Percentiles rank a stretch among this genome's conserved stretches.
phyloP scores from a whole-genome alignment of 805 yeast species.

The Ogataea corticis region DNA sequence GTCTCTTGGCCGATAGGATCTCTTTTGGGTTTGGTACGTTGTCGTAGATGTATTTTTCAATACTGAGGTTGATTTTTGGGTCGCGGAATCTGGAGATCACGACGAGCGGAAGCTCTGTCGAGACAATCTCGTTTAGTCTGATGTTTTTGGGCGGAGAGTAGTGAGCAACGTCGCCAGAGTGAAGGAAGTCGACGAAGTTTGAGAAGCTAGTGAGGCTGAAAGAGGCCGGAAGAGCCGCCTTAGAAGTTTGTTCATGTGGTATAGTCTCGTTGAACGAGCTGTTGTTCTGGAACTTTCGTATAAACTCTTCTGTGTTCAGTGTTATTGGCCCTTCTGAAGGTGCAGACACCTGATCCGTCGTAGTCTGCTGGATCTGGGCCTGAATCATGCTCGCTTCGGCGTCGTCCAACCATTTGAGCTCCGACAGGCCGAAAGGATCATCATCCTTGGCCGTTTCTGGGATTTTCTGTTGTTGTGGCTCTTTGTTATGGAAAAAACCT shows the following conservation, averaged over 20 bases:
- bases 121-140: constrained; percentile 16
- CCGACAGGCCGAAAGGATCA: constrained; percentile 29
- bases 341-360: background rate
- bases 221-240: constrained; percentile 1
- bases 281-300: constrained; percentile 14
- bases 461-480: constrained; percentile 2
- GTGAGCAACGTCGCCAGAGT: constrained; percentile 15
- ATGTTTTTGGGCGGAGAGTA: constrained; percentile 11
- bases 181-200: constrained; percentile 12
- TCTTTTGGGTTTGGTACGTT: constrained; percentile 50
- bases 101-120: constrained; percentile 44
- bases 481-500: constrained; percentile 25
- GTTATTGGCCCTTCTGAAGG: constrained; percentile 20
- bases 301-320: constrained; percentile 24
- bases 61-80: constrained; percentile 76
- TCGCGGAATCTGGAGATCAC: constrained; percentile 58
- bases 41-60: constrained; percentile 77
- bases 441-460: background rate
- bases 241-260: background rate
- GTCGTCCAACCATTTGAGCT: constrained; percentile 16
- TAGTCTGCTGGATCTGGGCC: background rate
- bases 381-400: constrained; percentile 1
- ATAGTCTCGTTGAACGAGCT: constrained; percentile 3
- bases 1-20: constrained; percentile 43
- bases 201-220: constrained; percentile 5